These are phyloP conservation scores for Aspergillus ruber DNA, from an alignment of 2,329 filamentous ascomycete genomes.

Conservation along the genomic window DNA sequence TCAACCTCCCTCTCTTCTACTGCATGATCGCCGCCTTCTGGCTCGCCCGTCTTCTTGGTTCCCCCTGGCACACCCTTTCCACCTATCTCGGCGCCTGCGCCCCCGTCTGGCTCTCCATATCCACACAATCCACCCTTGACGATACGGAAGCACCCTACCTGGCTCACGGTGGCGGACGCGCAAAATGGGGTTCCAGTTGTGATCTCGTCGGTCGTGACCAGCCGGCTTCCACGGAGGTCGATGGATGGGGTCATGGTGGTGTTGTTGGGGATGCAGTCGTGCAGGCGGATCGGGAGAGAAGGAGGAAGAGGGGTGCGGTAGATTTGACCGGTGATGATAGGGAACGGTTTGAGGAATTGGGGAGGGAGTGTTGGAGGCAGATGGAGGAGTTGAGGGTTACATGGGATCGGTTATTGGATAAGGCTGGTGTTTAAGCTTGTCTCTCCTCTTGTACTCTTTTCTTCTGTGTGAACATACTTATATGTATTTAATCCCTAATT, in stretches of 20 bases:
- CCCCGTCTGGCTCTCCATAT: conserved; percentile 70
- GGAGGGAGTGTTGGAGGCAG: conserved; percentile 34
- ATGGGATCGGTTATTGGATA: conserved; percentile 36
- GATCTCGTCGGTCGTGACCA: conserved; percentile 52
- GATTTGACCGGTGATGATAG: conserved; percentile 48
- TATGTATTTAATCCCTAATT: no score
- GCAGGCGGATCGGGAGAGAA: conserved; percentile 46
- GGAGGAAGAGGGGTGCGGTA: conserved; percentile 52
- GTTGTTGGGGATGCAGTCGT: conserved; percentile 46
- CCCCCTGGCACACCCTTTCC: conserved; percentile 77
- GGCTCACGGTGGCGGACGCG: conserved; percentile 55
- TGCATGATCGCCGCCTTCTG: conserved; percentile 63
- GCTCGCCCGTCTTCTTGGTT: conserved; percentile 69
- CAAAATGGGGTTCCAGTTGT: conserved; percentile 80
- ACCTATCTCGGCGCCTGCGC: conserved; percentile 71
- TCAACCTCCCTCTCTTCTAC: conserved; percentile 63
- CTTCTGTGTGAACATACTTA: no score
- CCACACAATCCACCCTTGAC: conserved; percentile 45
- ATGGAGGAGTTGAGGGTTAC: conserved; percentile 37
- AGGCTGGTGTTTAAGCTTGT: conserved; percentile 18
- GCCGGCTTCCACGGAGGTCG: conserved; percentile 72
- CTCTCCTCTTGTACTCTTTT: not conserved
- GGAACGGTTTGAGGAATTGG: conserved; percentile 34
- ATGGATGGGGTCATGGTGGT: conserved; percentile 70
- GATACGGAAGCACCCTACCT: conserved; percentile 39